Base-by-base conservation (phyloP, 345 rosid species). In the Streptanthus diversifolius region DNA sequence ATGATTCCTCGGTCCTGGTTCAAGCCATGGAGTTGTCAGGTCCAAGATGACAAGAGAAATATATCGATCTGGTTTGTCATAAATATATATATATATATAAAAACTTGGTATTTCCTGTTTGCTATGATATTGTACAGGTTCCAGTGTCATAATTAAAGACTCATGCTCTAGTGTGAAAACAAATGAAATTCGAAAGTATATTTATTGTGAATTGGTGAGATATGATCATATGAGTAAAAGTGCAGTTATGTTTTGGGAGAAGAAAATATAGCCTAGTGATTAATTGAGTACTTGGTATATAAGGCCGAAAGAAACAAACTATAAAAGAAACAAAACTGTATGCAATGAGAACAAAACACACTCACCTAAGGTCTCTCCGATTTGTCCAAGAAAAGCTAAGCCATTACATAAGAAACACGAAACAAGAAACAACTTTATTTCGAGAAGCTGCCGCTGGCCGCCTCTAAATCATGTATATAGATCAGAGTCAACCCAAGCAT, bases 11-110 rank as follows among this genome's bases (percentile, higher is more conserved):
- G 1, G 75, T 89, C 59, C 67, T 93, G 19, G 90, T 85, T 71
- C 89, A 90, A 76, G 96, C 90, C 25, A 88, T 93, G 97, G 98
- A 93, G 81, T 89, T 90, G 75, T 93, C 96, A 9, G 98, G 98
- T 80, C 98, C 98, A 40, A 84, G 97, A 80, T 90, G 82, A 93
- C 82, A 68, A 35, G 30, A 35, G 48, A 45, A 5, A 2, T n/a
- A 40, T 61, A 3, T 3, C 8, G 7, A 17, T 47, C 18, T n/a
- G 18, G 67, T 9, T 55, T 70, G 8, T 68, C 70, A 41, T 24
- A 69, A 63, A 54, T 15, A 62, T 53, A 27, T n/a, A 39, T 58
- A 69, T 54, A 54, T 15, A 62, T 53, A 27, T n/a, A 39, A 48
- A 41, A 60, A 53, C 5, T 68, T 52, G 45, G 60, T 61, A 39